These are phyloP conservation scores for Ophiostoma pallidulum DNA, from an alignment of 2,329 filamentous ascomycete species.

Conservation along the genomic window DNA sequence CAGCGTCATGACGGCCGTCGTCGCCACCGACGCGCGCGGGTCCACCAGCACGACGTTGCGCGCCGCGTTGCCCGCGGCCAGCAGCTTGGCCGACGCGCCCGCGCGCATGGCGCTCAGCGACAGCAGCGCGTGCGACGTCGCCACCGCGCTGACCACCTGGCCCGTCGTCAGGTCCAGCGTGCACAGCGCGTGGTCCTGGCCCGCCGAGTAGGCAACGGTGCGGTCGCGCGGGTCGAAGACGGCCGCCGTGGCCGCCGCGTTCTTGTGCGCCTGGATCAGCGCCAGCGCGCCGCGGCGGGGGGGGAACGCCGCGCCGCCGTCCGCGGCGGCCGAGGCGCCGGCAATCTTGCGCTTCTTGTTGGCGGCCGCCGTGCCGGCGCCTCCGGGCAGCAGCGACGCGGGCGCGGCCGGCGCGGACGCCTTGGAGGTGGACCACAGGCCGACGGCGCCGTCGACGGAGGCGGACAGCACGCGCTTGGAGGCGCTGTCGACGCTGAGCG, in stretches of 20 bases:
- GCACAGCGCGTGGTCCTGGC: conserved; percentile 81
- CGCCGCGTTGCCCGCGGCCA: conserved; percentile 70
- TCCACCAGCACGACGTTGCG: conserved; percentile 90
- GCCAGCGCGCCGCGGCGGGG: conserved; percentile 70
- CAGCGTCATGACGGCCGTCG: conserved; percentile 80
- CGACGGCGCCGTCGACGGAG: conserved; percentile 71
- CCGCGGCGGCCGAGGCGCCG: too few relatives aligned
- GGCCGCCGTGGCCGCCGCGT: conserved; percentile 61
- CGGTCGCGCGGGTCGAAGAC: conserved; percentile 78
- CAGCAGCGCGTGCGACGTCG: conserved; percentile 74
- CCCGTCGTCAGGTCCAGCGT: conserved; percentile 86
- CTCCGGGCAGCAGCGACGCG: conserved; percentile 56
- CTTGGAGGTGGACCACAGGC: conserved; percentile 71
- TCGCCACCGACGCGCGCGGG: conserved; percentile 66
- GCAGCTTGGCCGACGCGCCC: conserved; percentile 25
- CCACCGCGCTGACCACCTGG: conserved; percentile 68
- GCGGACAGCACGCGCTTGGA: conserved; percentile 76
- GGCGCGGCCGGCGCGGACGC: conserved; percentile 50
- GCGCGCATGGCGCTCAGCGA: conserved; percentile 62
- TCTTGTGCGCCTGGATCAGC: conserved; percentile 60
- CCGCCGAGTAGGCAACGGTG: conserved; percentile 84
- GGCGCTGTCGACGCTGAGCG: conserved; percentile 59
- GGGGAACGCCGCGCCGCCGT: too few relatives aligned
- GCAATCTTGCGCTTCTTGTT: conserved; percentile 69
- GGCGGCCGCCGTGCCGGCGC: conserved; percentile 32